Percentiles rank a stretch among this genome's conserved stretches.
Evolutionary conservation across 306 rosid genomes (phyloP).

Genomic region (Dryas drummondii): DNA sequence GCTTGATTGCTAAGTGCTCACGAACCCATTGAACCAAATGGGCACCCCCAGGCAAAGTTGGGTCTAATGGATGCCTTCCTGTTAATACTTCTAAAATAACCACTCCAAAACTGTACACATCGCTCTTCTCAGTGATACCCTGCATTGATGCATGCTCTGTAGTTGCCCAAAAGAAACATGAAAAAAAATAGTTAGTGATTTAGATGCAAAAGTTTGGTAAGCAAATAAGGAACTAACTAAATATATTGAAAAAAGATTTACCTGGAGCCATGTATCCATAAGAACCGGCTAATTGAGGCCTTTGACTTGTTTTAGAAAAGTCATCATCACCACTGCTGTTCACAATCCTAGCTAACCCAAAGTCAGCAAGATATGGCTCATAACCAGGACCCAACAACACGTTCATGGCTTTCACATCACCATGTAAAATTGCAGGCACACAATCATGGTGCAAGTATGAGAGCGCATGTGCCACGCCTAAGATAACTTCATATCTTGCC

Average conservation of each 20-base stretch:
- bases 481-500: slow-evolving; percentile 50
- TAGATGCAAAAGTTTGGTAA: neutral
- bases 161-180: slow-evolving; percentile 23
- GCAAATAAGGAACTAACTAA: slow-evolving; percentile 11
- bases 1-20: slow-evolving; percentile 55
- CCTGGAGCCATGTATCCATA: slow-evolving; percentile 97
- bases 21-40: slow-evolving; percentile 80
- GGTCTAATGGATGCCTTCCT: slow-evolving; percentile 89
- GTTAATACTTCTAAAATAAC: slow-evolving; percentile 79
- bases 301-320: slow-evolving; percentile 38
- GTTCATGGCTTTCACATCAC: slow-evolving; percentile 86
- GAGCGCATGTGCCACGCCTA: slow-evolving; percentile 80
- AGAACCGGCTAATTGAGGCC: slow-evolving; percentile 66
- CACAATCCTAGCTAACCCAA: slow-evolving; percentile 57
- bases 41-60: slow-evolving; percentile 66
- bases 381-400: slow-evolving; percentile 62
- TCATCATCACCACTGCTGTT: slow-evolving; percentile 28
- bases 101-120: slow-evolving; percentile 84
- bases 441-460: slow-evolving; percentile 85
- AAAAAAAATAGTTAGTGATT: slow-evolving; percentile 14
- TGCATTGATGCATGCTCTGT: slow-evolving; percentile 72
- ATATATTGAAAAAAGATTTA: slow-evolving; percentile 23
- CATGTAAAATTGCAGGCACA: slow-evolving; percentile 77
- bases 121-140: slow-evolving; percentile 64
- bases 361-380: slow-evolving; percentile 75